Evolutionary conservation across 2,329 filamentous ascomycete species (phyloP), one percentile per base, ranked within the genome.

Genomic region (Sporothrix sp.): DNA sequence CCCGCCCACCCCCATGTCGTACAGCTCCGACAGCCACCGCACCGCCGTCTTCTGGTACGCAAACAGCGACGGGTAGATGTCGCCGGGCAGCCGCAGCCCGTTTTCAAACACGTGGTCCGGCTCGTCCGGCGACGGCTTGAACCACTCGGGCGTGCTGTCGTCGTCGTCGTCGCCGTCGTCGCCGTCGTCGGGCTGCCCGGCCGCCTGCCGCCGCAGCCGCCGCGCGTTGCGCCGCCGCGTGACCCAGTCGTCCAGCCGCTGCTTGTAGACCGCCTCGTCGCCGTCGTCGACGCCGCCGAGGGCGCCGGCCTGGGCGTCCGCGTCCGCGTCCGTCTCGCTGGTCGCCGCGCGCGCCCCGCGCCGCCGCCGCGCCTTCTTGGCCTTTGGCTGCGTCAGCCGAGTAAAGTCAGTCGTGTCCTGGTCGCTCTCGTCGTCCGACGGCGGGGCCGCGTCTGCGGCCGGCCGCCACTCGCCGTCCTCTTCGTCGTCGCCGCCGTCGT

Each of bases 21-120:
- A 91, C 2, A 98, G 72, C 65, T 98, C 91, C 64, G 88, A 89
- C 7, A 98, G 76, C 93, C 93, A 98, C 62, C 95, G 86, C 3
- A 98, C 89, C 3, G 91, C 90, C 0, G 89, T 96, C 66, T 95
- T 96, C 61, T 98, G 93, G 58, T 98, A 98, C 56, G 94, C 88
- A 60, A 97, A 98, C 0, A 98, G 71, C 2, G 88, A 88, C 0
- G 89, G 88, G 57, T 86, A 90, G 7, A 98, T 91, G 60, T 98
- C 93, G 2, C 93, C 93, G 1, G 93, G 93, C 4, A 98, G 73
- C 47, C 79, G 85, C 51, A 94, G 79, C 3, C 79, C 84, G 35
- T 86, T 84, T 48, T 85, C 82, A 45, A 95, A 81, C 5, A 75
- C 68, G 44, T 87, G 78, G 63, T 96, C 90, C 0, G 85, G 73